Base-by-base conservation (phyloP, 352 stramenopile genomes). In the Phytophthora palmivora region DNA sequence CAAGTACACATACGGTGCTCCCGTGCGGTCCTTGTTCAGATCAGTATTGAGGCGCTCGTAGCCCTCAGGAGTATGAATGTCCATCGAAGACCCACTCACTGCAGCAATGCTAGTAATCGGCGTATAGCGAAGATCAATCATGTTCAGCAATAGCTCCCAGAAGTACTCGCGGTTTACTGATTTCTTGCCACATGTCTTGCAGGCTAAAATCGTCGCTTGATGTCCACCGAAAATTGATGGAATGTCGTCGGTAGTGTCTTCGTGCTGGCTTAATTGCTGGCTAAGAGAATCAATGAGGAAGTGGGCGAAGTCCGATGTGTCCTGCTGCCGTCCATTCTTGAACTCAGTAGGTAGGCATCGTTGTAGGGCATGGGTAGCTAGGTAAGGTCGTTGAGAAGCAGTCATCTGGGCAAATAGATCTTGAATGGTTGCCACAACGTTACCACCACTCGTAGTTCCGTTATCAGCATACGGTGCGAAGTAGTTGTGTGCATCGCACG, bases 61-160 rank as follows among this genome's bases (percentile, higher is more conserved):
- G 2, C 79, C 83, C n/a, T 56, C 49, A 0, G 88, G 88, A 0
- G 76, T 88, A 37, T 72, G 53, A 26, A 96, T 89, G 15, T 90
- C 71, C 46, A 86, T 76, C 15, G 82, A 85, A 6, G 80, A 83
- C 12, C 88, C 88, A n/a, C 71, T 89, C 9, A 95, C 84, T 4
- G 82, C 88, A 0, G 63, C 58, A 63, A 96, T 94, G 42, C 70
- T 83, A 2, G 84, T 95, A 58, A 96, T 95, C 8, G 88, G 87
- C 5, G 88, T 96, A 61, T 96, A 96, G 2, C 83, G 76, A 33
- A 96, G 72, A 49, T 96, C 88, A 37, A 96, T 92, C 85, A 96
- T 94, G 56, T 96, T 96, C 19, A 96, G 70, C 49, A 96, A 56
- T 28, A 96, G 63, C 48, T 96, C 88, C 88, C 88, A 96, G 52